phyloP scores from a whole-genome alignment of 2,329 filamentous ascomycete genomes.

The Aaosphaeria arxii region DNA sequence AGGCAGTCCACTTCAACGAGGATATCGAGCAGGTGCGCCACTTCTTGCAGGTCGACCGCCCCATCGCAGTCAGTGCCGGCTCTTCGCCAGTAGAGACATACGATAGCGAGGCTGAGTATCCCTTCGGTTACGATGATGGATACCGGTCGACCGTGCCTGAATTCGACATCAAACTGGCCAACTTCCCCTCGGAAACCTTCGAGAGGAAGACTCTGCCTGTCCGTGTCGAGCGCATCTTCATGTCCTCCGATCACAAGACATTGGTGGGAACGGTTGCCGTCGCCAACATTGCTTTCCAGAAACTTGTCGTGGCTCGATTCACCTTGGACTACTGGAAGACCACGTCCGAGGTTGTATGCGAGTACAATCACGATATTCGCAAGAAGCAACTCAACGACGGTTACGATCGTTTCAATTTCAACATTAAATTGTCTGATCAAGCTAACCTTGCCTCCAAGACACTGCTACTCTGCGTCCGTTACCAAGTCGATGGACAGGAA shows the following conservation, averaged over 20 bases:
- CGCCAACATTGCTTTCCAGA: slow-evolving; percentile 85
- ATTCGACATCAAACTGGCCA: slow-evolving; percentile 83
- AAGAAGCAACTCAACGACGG: slow-evolving; percentile 63
- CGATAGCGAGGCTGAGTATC: slow-evolving; percentile 85
- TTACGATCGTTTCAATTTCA: slow-evolving; percentile 89
- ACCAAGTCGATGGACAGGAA: slow-evolving; percentile 78
- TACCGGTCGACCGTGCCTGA: slow-evolving; percentile 55
- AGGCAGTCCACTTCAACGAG: slow-evolving; percentile 97
- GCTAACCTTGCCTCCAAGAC: slow-evolving; percentile 91
- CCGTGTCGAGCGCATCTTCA: slow-evolving; percentile 80
- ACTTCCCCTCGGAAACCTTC: slow-evolving; percentile 70
- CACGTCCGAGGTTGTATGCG: slow-evolving; percentile 88
- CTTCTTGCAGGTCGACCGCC: slow-evolving; percentile 89
- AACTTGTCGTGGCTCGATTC: slow-evolving; percentile 86
- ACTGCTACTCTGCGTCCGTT: slow-evolving; percentile 86
- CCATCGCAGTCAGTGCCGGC: slow-evolving; percentile 91
- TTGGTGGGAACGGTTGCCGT: slow-evolving; percentile 81
- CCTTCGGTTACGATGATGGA: slow-evolving; percentile 62
- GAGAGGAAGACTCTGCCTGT: slow-evolving; percentile 65
- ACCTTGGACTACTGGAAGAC: slow-evolving; percentile 99
- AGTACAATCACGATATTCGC: slow-evolving; percentile 77
- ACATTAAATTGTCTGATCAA: slow-evolving; percentile 86
- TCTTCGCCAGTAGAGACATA: slow-evolving; percentile 88
- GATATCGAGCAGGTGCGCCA: slow-evolving; percentile 95
- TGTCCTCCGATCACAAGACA: slow-evolving; percentile 83